Conservation (phyloP, 441 rosid species). For the Populus tomentosa region DNA sequence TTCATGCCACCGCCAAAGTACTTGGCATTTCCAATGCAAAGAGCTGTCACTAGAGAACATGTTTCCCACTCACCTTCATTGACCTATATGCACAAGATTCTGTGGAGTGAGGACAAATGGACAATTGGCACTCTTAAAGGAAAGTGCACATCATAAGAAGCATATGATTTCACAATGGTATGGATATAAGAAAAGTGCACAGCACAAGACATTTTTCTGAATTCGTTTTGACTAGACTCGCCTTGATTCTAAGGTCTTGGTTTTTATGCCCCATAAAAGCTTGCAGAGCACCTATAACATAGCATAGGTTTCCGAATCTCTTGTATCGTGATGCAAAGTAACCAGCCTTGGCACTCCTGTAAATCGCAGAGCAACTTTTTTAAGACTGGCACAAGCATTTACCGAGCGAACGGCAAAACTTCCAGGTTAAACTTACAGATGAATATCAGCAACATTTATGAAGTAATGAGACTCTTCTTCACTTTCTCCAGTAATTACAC, state of each 20-base stretch:
- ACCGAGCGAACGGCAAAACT: constrained; percentile 8
- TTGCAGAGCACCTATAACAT: constrained; percentile 88
- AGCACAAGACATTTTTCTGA: not conserved
- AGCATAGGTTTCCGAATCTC: constrained; percentile 83
- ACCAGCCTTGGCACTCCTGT: constrained; percentile 98
- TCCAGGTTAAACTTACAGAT: constrained; percentile 62
- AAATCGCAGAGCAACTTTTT: constrained; percentile 21
- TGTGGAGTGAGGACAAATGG: constrained; percentile 22
- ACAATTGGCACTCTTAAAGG: not conserved
- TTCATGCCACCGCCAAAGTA: constrained; percentile 99
- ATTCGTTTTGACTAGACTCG: constrained; percentile 17
- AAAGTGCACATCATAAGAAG: not conserved
- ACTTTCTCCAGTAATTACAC: constrained; percentile 53
- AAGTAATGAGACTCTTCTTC: constrained; percentile 64
- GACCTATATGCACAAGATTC: constrained; percentile 40
- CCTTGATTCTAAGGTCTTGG: constrained; percentile 81
- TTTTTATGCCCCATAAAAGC: constrained; percentile 83
- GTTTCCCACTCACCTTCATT: constrained; percentile 85
- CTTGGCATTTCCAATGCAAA: constrained; percentile 90
- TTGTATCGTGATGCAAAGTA: constrained; percentile 88
- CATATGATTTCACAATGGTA: not conserved
- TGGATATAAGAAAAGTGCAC: not conserved
- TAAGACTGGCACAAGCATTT: constrained; percentile 14
- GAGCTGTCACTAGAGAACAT: constrained; percentile 71
- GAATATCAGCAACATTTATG: constrained; percentile 92